A percentile compares a stretch with the other conserved stretches of the same genome.
Evolutionary conservation across 345 rosid genomes (phyloP).

Genomic region (Acer negundo): DNA sequence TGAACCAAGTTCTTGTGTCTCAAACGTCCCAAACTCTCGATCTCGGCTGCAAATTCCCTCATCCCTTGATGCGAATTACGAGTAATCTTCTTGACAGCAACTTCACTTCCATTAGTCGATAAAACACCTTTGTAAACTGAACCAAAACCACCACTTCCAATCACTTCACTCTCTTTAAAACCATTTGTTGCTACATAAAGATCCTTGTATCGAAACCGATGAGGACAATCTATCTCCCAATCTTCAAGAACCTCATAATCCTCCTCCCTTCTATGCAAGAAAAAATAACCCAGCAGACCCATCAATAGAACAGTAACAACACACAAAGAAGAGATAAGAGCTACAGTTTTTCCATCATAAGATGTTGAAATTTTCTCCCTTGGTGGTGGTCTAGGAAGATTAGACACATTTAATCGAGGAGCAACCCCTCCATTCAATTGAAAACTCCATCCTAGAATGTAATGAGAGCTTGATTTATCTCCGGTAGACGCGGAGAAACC

Average conservation of each 20-base stretch:
- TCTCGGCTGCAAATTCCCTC: conserved; percentile 75
- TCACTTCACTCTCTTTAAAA: conserved; percentile 56
- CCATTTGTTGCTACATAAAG: conserved; percentile 59
- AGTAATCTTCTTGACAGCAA: conserved; percentile 71
- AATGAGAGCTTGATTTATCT: too few species aligned
- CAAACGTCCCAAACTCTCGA: conserved; percentile 70
- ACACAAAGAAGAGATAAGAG: conserved; percentile 41
- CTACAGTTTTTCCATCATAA: conserved; percentile 24
- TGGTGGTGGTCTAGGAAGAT: too few species aligned
- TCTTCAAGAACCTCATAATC: conserved; percentile 47
- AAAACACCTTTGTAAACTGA: conserved; percentile 60
- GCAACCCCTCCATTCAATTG: too few species aligned
- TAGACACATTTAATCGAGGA: too few species aligned
- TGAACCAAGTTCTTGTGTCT: conserved; percentile 73
- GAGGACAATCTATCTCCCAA: conserved; percentile 79
- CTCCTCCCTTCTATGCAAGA: conserved; percentile 8
- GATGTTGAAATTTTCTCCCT: conserved; percentile 18
- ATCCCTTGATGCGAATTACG: conserved; percentile 63
- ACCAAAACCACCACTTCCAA: conserved; percentile 80
- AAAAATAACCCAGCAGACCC: conserved; percentile 34
- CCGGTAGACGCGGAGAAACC: conserved; percentile 92
- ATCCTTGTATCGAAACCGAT: conserved; percentile 58
- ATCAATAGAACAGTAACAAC: conserved; percentile 27
- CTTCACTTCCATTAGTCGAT: conserved; percentile 37
- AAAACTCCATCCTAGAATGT: too few species aligned